Evolutionary conservation across 495 filamentous ascomycete genomes (phyloP).

Genomic region (Apiosordaria backusii): DNA sequence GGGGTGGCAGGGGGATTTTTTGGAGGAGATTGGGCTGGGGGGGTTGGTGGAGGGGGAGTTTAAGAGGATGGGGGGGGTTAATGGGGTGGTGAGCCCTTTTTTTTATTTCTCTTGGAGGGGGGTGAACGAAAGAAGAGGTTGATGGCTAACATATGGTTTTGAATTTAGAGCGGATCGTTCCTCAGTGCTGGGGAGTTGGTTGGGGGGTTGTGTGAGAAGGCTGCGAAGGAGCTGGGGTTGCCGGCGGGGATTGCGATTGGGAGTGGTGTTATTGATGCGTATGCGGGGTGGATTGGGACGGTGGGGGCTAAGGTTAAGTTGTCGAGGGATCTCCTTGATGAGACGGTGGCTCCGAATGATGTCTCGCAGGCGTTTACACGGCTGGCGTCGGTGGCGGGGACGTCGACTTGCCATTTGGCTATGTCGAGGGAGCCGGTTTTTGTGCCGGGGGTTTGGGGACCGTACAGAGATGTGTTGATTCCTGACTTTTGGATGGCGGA

Average conservation of each 20-base stretch:
- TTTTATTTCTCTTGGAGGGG: constrained; percentile 16
- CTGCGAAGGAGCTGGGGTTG: constrained; percentile 79
- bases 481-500: constrained; percentile 94
- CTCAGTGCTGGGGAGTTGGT: constrained; percentile 87
- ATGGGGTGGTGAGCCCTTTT: constrained; percentile 77
- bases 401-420: constrained; percentile 93
- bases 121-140: constrained; percentile 1
- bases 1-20: constrained; percentile 96
- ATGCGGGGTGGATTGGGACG: constrained; percentile 97
- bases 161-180: constrained; percentile 75
- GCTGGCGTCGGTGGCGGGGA: constrained; percentile 92
- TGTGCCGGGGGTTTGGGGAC: constrained; percentile 92
- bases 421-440: constrained; percentile 92
- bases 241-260: constrained; percentile 85
- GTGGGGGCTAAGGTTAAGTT: constrained; percentile 92
- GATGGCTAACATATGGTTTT: constrained; percentile 15
- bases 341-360: constrained; percentile 65
- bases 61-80: constrained; percentile 85
- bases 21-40: constrained; percentile 72
- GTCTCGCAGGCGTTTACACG: constrained; percentile 88
- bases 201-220: constrained; percentile 77
- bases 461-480: constrained; percentile 89
- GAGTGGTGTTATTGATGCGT: constrained; percentile 95
- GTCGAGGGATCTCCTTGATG: constrained; percentile 55
- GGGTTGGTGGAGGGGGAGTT: constrained; percentile 84